Evolutionary conservation across 2,329 filamentous ascomycete genomes (phyloP).

Genomic region (Parascedosporium putredinis): DNA sequence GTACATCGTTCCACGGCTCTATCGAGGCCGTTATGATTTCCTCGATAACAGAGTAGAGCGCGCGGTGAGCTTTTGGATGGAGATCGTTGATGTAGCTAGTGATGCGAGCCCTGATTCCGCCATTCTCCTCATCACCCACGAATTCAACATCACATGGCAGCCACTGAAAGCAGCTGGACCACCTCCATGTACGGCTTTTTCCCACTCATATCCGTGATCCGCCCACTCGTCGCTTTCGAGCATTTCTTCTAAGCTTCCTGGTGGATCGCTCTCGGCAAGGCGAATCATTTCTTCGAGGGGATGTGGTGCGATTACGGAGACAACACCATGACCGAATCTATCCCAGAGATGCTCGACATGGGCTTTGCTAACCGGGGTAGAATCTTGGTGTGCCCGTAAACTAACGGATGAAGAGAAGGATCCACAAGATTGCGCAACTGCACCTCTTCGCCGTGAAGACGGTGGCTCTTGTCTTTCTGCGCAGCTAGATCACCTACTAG

Average conservation of each 20-base stretch:
- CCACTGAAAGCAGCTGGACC: conserved; percentile 12
- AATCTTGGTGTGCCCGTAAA: not conserved
- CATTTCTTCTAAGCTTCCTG: not conserved
- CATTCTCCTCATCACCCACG: not conserved
- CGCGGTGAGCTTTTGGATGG: conserved; percentile 9
- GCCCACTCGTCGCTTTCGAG: not conserved
- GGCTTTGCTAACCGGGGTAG: not conserved
- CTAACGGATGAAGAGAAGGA: conserved; percentile 3
- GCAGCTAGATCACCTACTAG: no score
- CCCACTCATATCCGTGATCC: no score
- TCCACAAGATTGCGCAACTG: not conserved
- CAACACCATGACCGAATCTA: not conserved
- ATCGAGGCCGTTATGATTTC: conserved; percentile 8
- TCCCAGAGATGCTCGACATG: not conserved
- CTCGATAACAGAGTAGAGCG: conserved; percentile 12
- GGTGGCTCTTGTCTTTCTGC: no score
- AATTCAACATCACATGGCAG: conserved; percentile 11
- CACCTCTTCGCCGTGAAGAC: not conserved
- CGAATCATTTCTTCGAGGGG: no score
- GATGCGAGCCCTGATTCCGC: conserved; percentile 9
- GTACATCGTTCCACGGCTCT: conserved; percentile 8
- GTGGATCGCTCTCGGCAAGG: no score
- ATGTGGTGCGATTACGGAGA: not conserved
- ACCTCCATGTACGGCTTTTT: not conserved
- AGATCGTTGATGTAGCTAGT: conserved; percentile 13